These are phyloP conservation scores for Hansenula lynferdii DNA, from an alignment of 1,139 yeast species.

Conservation along the genomic window DNA sequence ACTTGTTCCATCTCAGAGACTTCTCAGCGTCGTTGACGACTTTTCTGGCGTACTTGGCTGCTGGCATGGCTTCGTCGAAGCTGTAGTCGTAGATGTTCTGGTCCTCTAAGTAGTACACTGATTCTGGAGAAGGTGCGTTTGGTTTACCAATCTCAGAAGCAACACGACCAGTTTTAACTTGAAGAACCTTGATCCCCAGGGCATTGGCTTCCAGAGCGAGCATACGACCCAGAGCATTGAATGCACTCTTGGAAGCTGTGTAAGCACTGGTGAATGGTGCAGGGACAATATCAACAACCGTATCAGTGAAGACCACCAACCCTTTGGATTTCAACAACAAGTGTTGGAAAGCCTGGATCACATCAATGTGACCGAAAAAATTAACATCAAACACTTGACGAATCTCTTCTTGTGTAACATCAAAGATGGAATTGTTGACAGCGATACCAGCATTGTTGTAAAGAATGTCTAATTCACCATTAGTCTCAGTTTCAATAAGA, in stretches of 20 bases:
- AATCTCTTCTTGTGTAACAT: constrained; percentile 50
- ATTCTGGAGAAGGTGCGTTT: constrained; percentile 34
- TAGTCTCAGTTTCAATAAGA: constrained; percentile 30
- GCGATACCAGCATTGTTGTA: constrained; percentile 66
- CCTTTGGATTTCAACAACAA: constrained; percentile 61
- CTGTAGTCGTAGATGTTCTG: not conserved
- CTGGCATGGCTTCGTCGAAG: constrained; percentile 1
- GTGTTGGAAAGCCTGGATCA: constrained; percentile 52
- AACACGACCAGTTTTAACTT: constrained; percentile 63
- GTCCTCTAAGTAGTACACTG: constrained; percentile 24
- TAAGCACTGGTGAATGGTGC: constrained; percentile 69
- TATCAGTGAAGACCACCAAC: constrained; percentile 68
- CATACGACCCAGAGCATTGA: constrained; percentile 57
- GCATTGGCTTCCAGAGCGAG: constrained; percentile 64
- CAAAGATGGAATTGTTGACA: constrained; percentile 63
- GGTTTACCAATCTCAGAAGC: constrained; percentile 51
- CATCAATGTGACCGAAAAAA: constrained; percentile 29
- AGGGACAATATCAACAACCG: constrained; percentile 55
- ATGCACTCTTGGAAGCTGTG: constrained; percentile 66
- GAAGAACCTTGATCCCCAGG: constrained; percentile 65
- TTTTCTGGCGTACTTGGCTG: constrained; percentile 26
- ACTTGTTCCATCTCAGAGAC: not conserved
- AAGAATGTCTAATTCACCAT: constrained; percentile 48
- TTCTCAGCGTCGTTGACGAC: constrained; percentile 1
- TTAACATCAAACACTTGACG: constrained; percentile 58